Evolutionary conservation across 768 basidiomycete genomes (phyloP).

Genomic region (Boletus sp.): DNA sequence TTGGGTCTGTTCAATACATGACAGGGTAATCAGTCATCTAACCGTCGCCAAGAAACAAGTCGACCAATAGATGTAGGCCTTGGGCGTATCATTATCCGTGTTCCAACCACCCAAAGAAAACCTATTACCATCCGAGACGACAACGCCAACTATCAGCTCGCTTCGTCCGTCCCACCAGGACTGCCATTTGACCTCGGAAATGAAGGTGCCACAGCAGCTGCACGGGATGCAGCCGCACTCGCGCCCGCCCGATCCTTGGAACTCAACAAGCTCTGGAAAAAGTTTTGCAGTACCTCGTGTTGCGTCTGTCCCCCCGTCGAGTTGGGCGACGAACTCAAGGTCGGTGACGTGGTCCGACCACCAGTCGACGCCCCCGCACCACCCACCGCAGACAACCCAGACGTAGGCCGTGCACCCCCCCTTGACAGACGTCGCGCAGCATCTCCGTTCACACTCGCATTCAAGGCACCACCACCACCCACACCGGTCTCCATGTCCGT

Average conservation of each 20-base stretch:
- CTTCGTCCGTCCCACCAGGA: conserved; percentile 37
- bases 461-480: conserved; percentile 30
- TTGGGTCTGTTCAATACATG: neutral
- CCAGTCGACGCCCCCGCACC: conserved; percentile 31
- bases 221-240: conserved; percentile 30
- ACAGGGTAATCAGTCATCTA: neutral
- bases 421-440: conserved; percentile 34
- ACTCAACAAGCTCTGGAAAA: conserved; percentile 79
- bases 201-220: conserved; percentile 8
- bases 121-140: neutral
- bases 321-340: conserved; percentile 37
- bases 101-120: neutral
- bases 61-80: neutral
- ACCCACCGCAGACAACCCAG: conserved; percentile 40
- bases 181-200: conserved; percentile 35
- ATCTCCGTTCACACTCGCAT: conserved; percentile 34
- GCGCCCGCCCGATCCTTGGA: conserved; percentile 55
- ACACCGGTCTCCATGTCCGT: conserved; percentile 79
- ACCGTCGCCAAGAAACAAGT: neutral
- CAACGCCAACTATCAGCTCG: conserved; percentile 21
- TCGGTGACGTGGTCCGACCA: conserved; percentile 40
- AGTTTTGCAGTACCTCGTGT: conserved; percentile 82
- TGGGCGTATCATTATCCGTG: neutral
- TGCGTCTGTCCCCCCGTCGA: conserved; percentile 59
- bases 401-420: conserved; percentile 24